A percentile compares a stretch with the other conserved stretches of the same genome.
phyloP scores from a whole-genome alignment of 2,329 filamentous ascomycete genomes.

The Pseudopithomyces chartarum region DNA sequence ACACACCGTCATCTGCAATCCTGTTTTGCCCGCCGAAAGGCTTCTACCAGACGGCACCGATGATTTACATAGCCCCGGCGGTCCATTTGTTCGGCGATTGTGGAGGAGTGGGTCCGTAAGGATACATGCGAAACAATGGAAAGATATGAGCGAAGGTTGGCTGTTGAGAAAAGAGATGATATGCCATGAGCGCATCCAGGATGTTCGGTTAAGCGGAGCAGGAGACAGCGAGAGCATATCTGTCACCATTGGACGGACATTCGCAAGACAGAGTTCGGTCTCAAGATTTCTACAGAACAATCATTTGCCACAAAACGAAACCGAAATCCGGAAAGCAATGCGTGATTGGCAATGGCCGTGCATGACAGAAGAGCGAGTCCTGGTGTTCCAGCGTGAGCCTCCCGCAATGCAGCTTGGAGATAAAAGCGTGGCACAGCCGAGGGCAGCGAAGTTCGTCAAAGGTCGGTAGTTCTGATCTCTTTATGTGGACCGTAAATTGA shows the following conservation, averaged over 20 bases:
- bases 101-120: conserved; percentile 82
- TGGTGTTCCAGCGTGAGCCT: conserved; percentile 67
- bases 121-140: conserved; percentile 48
- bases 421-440: conserved; percentile 30
- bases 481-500: neutral
- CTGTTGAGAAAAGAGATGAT: conserved; percentile 21
- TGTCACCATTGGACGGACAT: conserved; percentile 62
- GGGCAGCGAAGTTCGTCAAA: conserved; percentile 44
- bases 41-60: conserved; percentile 87
- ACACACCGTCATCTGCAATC: conserved; percentile 87
- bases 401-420: conserved; percentile 45
- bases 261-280: conserved; percentile 40
- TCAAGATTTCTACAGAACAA: conserved; percentile 12
- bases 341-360: conserved; percentile 39
- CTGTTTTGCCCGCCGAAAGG: conserved; percentile 63
- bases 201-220: conserved; percentile 56
- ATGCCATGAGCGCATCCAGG: conserved; percentile 52
- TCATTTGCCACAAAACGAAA: conserved; percentile 8
- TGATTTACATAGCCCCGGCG: conserved; percentile 73
- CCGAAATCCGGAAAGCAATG: conserved; percentile 1
- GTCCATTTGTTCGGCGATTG: conserved; percentile 74
- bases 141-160: conserved; percentile 13
- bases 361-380: conserved; percentile 63
- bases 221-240: conserved; percentile 59
- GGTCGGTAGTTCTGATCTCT: conserved; percentile 23